Base-by-base conservation (phyloP, 164 flowering plant genomes). In the Stephania yunnanensis region DNA sequence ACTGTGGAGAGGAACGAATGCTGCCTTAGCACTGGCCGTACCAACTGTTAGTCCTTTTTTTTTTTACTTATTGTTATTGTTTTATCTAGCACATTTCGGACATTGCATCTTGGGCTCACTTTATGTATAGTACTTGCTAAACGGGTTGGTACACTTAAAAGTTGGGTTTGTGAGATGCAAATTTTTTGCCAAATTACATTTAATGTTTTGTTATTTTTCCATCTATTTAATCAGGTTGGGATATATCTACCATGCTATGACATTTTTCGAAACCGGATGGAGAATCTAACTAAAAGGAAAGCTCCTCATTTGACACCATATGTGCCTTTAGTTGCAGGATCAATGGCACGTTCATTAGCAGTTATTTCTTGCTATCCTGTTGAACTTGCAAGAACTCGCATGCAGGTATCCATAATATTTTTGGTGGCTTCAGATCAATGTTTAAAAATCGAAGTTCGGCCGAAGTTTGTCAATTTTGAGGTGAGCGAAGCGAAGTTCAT, bases 1-100 rank as follows among this genome's bases (percentile, higher is more conserved):
- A 82, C 82, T 96, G 31, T 96, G 99, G 99, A 86, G 97, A 83
- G 99, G 98, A 72, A 96, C 99, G 65, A 94, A 89, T 87, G 99
- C 99, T 36, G 90, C 92, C 61, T 82, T 96, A 70, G 97, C 98
- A 25, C 80, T 96, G 69, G 99, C 99, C 58, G 75, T 96, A 70
- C 98, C 99, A 70, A 94, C 94, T 53, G 98, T 96, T 82, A 81
- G 90, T 81, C 63, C 42, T 17, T 25, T 1, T 58, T 25, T 71
- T 46, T 36, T 10, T 10, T 9, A 2, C 20, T 45, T n/a, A 20
- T 44, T 70, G 10, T 20, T 19, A n/a, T 65, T 65, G 42, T 52
- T 71, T 11, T 50, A 50, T n/a, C 46, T 4, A 19, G 25, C 66
- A 61, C 66, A 61, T 61, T 61, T n/a, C 19, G 0, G 3, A 36